A percentile compares a stretch with the other conserved stretches of the same genome.
Evolutionary conservation across 805 yeast species (phyloP).

Genomic region (Wickerhamomyces queroliae): DNA sequence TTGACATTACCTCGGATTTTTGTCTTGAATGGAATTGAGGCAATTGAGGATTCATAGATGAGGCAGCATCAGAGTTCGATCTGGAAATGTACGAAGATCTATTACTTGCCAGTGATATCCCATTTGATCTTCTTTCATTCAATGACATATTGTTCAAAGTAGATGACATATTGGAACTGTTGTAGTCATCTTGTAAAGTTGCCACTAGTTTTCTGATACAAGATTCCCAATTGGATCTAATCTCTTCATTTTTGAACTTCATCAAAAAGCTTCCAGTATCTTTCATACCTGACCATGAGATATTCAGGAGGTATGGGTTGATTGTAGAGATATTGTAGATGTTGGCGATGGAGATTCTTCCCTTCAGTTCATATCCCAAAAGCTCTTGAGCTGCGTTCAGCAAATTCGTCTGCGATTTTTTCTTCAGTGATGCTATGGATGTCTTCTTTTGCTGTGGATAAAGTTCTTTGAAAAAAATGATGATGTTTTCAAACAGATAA

Average conservation of each 20-base stretch:
- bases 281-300: constrained; percentile 79
- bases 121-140: constrained; percentile 22
- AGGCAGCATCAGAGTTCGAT: constrained; percentile 15
- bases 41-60: constrained; percentile 6
- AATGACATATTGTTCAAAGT: constrained; percentile 13
- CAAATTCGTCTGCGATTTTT: constrained; percentile 26
- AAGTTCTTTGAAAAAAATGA: constrained; percentile 60
- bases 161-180: constrained; percentile 1
- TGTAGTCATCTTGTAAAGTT: constrained; percentile 24
- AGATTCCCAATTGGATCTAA: constrained; percentile 74
- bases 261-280: constrained; percentile 85
- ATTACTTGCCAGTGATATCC: constrained; percentile 14
- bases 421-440: constrained; percentile 35
- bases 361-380: constrained; percentile 58
- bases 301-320: constrained; percentile 53
- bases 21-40: constrained; percentile 18
- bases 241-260: constrained; percentile 79
- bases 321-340: constrained; percentile 39
- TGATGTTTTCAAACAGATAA: constrained; percentile 74
- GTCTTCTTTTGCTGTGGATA: constrained; percentile 39
- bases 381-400: constrained; percentile 14
- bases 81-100: constrained; percentile 22
- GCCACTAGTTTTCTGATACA: constrained; percentile 46
- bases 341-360: constrained; percentile 75
- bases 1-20: constrained; percentile 18